Evolutionary conservation across 768 basidiomycete species (phyloP), one percentile per base, ranked within the genome.

Genomic region (Suillus subaureus): DNA sequence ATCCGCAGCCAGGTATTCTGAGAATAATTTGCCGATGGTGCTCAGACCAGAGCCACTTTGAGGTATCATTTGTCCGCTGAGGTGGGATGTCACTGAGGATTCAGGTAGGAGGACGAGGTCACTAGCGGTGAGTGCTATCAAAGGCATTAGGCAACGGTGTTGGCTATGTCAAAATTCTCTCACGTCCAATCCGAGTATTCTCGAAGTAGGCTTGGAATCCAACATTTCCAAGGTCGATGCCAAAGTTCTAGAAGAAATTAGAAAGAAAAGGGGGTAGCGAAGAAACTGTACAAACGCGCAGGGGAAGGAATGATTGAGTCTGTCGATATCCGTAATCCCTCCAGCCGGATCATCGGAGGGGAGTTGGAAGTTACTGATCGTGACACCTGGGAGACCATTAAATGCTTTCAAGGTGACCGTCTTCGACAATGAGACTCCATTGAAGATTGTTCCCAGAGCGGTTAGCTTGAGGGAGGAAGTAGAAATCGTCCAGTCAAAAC

Each of bases 401-500:
- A 92, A 92, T 6, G 89, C 91, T 70, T 86, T 88, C 79, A 91
- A 83, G 5, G 85, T 76, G 45, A 91, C 72, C 2, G 81, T 78
- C 75, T 92, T 92, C 56, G 79, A 83, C 42, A 92, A 79, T 0
- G 81, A 78, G 35, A 92, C 84, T 64, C 84, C 83, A 66, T 90
- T 87, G 68, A 92, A 92, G 67, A 87, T 84, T 13, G 88, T 89
- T 18, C 87, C 88, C 2, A 92, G 82, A 6, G 91, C 89, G 3
- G 80, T 83, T 18, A 92, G 74, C 37, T 87, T 84, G 57, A 92
- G 84, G 49, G 79, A 84, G n/a, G 81, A 66, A 0, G 90, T 89
- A 6, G 88, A 88, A 56, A 92, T 87, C 2, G 84, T 88, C 90
- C 90, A 92, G 6, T 83, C 81, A 68, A 92, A 92, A 64, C 78